Evolutionary conservation across 177 flowering plant species (phyloP), one percentile per base, ranked within the genome.

Genomic region (Tripterygium wilfordii): DNA sequence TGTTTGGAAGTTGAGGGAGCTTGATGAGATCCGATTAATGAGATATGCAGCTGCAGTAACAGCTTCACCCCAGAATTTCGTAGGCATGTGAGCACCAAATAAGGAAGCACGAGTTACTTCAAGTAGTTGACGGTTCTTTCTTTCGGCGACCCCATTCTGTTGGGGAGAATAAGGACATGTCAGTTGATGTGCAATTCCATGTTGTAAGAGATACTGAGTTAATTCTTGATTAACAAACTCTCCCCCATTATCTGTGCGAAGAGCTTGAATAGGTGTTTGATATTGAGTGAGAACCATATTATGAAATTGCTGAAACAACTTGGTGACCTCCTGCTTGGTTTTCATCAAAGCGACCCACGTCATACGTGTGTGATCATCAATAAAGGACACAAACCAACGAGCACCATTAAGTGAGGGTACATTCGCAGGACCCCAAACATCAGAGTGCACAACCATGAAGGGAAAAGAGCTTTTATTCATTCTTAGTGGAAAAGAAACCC

Each of bases 61-160:
- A 0, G 49, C 44, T 53, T 60, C 45, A 5, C 49, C 64, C 54
- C 54, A 54, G 29, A 32, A 42, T 5, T 28, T 16, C 3, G 24
- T 9, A 3, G 64, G 54, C 58, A 60, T 47, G 17, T 48, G 36
- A 10, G 49, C 54, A 19, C 32, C 44, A 3, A 61, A 10, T 9
- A 55, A 39, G 0, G 33, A 45, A 12, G 67, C 45, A 15, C 68
- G 13, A 4, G 42, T 54, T 10, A 55, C 65, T n/a, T 65, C 61
- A 7, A 60, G 20, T 7, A 60, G 18, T 6, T 60, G 61, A 16
- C 61, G 42, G 29, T 65, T 60, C 28, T 65, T 64, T 0, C 48
- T 18, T 8, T 48, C 49, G 1, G 36, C 38, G 0, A 43, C 57
- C 3, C 41, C 32, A 37, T 59, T 60, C 10, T 47, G 48, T 22